These are phyloP conservation scores for Magnolia changhungtana DNA, from an alignment of 164 flowering plant genomes.

Conservation along the genomic window DNA sequence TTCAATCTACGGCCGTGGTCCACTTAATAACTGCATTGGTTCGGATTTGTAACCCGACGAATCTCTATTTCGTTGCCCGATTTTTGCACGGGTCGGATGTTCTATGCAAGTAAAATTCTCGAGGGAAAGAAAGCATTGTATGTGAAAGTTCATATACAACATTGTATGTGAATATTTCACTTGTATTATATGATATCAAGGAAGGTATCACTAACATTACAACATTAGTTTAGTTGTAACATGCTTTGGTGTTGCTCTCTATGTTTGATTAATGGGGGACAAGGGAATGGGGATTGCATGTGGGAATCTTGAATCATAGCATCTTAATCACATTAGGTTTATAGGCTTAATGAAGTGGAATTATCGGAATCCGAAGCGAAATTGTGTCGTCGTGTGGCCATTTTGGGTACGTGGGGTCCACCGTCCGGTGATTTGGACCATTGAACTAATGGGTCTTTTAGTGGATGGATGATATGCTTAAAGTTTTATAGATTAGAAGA, in stretches of 20 bases:
- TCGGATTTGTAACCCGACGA: too few relatives aligned
- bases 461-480: too few relatives aligned
- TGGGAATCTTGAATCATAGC: slow-evolving; percentile 7
- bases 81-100: background rate
- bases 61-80: background rate
- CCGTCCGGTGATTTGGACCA: too few relatives aligned
- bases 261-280: slow-evolving; percentile 17
- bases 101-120: background rate
- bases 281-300: slow-evolving; percentile 10
- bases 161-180: background rate
- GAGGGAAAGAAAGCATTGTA: background rate
- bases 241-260: slow-evolving; percentile 12
- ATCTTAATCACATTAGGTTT: background rate
- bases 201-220: background rate
- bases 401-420: too few relatives aligned
- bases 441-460: too few relatives aligned
- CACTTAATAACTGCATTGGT: too few relatives aligned
- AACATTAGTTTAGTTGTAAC: background rate
- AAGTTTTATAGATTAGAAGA: too few relatives aligned
- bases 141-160: too few relatives aligned
- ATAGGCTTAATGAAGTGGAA: background rate
- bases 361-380: too few relatives aligned
- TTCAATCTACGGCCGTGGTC: too few relatives aligned
- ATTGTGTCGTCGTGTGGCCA: too few relatives aligned
- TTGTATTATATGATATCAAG: slow-evolving; percentile 5